Evolutionary conservation across 2,329 filamentous ascomycete species (phyloP).

Genomic region (Byssothecium circinans): DNA sequence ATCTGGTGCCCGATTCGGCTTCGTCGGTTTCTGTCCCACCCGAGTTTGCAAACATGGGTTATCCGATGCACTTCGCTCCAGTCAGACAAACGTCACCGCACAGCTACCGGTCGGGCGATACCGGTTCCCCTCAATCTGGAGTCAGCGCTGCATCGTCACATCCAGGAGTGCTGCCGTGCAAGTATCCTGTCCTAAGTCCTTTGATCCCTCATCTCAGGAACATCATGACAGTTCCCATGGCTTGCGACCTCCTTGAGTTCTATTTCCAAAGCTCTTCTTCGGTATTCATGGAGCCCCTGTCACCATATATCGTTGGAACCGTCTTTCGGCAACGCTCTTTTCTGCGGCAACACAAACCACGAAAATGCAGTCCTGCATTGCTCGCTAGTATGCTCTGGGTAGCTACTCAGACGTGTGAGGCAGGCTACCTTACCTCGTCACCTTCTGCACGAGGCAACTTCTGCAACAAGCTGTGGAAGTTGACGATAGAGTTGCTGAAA

Average conservation of each 20-base stretch:
- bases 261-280: constrained; percentile 91
- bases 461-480: constrained; percentile 83
- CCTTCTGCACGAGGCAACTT: constrained; percentile 80
- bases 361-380: constrained; percentile 79
- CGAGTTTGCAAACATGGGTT: constrained; percentile 36
- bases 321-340: constrained; percentile 88
- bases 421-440: constrained; percentile 76
- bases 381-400: constrained; percentile 96
- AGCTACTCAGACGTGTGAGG: constrained; percentile 87
- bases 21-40: constrained; percentile 33
- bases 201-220: constrained; percentile 77
- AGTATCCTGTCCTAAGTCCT: constrained; percentile 84
- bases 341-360: constrained; percentile 77
- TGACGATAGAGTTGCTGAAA: constrained; percentile 81
- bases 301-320: constrained; percentile 84
- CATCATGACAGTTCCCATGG: constrained; percentile 76
- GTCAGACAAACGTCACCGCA: constrained; percentile 38
- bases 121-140: constrained; percentile 40
- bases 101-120: constrained; percentile 41
- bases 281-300: constrained; percentile 83
- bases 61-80: constrained; percentile 35
- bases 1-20: constrained; percentile 31
- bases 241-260: constrained; percentile 85
- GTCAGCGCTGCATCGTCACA: constrained; percentile 39
- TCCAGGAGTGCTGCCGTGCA: constrained; percentile 41